Evolutionary conservation across 164 flowering plant species (phyloP), one percentile per base, ranked within the genome.

Genomic region (Echeveria elegans): DNA sequence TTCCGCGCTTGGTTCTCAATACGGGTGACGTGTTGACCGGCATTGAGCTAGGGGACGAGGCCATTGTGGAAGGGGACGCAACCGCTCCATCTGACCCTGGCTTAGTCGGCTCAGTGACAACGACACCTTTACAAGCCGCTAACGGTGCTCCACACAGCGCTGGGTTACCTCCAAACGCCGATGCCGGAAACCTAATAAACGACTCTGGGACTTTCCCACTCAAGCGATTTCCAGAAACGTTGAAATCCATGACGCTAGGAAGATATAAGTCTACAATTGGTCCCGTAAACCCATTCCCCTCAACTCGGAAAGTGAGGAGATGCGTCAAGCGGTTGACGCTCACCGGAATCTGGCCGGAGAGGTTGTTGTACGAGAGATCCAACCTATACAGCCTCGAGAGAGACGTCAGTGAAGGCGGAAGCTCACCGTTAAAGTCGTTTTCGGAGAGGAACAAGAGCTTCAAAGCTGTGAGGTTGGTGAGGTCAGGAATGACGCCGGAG

Each of bases 141-240:
- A 89, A 24, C 16, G 98, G 98, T 0, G 80, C 24, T 0, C 98
- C 98, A 38, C 98, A 92, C 0, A 92, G 74, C 47, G 29, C 76
- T 12, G 64, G 63, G 62, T 88, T 92, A 0, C 67, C 67, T 15
- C 53, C 66, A 58, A 92, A 92, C 1, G 89, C 78, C 0, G 93
- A 72, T 19, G 8, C 50, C 0, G 95, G 88, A 66, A 87, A 92
- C 18, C 71, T 68, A 36, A 88, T 79, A 1, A 92, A 76, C 8
- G 82, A 60, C 19, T 67, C 52, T 31, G 98, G 95, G n/a, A 92
- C 77, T 37, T 74, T 65, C 0, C 98, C 98, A 16, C 77, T 23
- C 18, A 92, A 74, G 5, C n/a, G 68, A 76, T 92, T 92, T 4
- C 81, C 77, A 16, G 91, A 86, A 9, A 88, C 84, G 34, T 90